A percentile compares a stretch with the other conserved stretches of the same genome.
phyloP scores from a whole-genome alignment of 306 rosid genomes.

The Dalbergia cultrata region DNA sequence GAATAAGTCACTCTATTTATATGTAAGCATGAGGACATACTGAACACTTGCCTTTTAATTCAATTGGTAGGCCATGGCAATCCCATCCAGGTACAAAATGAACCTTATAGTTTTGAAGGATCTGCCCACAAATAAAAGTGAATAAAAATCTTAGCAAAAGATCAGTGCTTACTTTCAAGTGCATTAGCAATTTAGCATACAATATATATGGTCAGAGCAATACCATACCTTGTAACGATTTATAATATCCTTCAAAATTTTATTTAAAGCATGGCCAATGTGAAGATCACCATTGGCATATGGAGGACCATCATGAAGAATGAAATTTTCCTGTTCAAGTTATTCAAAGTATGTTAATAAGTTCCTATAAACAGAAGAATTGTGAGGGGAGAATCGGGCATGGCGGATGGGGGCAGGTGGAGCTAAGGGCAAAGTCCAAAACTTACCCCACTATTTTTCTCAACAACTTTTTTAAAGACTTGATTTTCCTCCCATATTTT shows the following conservation, averaged over 20 bases:
- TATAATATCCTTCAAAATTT: conserved; percentile 94
- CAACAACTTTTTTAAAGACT: conserved; percentile 76
- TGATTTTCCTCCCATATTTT: conserved; percentile 92
- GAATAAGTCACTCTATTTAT: neutral
- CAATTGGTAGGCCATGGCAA: conserved; percentile 99
- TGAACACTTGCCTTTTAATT: conserved; percentile 86
- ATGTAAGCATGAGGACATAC: neutral
- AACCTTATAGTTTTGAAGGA: conserved; percentile 94
- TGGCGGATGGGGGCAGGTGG: neutral
- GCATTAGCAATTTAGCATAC: conserved; percentile 29
- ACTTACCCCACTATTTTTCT: conserved; percentile 86
- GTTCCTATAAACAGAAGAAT: conserved; percentile 23
- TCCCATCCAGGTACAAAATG: conserved; percentile 99
- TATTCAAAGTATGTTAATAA: conserved; percentile 46
- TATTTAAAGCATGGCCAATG: conserved; percentile 95
- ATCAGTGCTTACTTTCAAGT: conserved; percentile 12
- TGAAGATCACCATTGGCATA: conserved; percentile 99
- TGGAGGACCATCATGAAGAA: conserved; percentile 98
- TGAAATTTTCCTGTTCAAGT: conserved; percentile 72
- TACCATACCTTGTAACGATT: conserved; percentile 87
- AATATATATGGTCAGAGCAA: conserved; percentile 22
- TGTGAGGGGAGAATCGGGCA: too few species aligned
- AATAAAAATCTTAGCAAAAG: conserved; percentile 28
- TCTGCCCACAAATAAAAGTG: conserved; percentile 59
- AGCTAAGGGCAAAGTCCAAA: conserved; percentile 33